phyloP scores from a whole-genome alignment of 176 grass and related monocot genomes.

The Pharus latifolius region DNA sequence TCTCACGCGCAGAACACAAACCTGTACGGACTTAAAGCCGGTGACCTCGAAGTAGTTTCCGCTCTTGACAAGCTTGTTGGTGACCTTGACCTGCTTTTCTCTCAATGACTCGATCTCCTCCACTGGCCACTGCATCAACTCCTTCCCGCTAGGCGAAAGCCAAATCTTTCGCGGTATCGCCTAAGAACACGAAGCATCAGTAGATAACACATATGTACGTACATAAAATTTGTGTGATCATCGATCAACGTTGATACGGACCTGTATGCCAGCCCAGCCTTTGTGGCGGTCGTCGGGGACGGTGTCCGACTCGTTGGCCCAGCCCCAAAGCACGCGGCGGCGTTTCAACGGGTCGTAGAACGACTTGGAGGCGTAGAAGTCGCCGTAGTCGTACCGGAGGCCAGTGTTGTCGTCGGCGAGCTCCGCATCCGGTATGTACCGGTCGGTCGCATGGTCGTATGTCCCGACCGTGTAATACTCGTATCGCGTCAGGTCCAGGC shows the following conservation, averaged over 20 bases:
- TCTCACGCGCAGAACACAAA: not conserved
- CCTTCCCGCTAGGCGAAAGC: constrained; percentile 38
- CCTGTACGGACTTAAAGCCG: constrained; percentile 43
- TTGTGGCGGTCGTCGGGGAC: constrained; percentile 27
- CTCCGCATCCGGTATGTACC: constrained; percentile 27
- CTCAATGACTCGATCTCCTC: constrained; percentile 50
- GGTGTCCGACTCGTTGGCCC: constrained; percentile 72
- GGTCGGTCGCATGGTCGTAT: constrained; percentile 50
- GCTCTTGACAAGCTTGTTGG: constrained; percentile 13
- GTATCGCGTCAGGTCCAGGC: constrained; percentile 43
- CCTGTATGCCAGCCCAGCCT: constrained; percentile 71
- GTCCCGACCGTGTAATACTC: constrained; percentile 60
- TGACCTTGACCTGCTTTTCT: constrained; percentile 17
- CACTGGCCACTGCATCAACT: constrained; percentile 78
- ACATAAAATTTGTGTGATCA: not conserved
- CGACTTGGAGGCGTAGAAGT: constrained; percentile 48
- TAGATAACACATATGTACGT: not conserved
- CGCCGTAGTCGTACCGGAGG: constrained; percentile 52
- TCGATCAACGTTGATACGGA: not conserved
- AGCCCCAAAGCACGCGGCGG: constrained; percentile 65
- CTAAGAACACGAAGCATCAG: not conserved
- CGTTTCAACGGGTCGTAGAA: constrained; percentile 53
- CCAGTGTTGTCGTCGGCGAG: constrained; percentile 35
- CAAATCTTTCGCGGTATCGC: constrained; percentile 54
- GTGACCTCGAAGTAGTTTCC: constrained; percentile 29